Conservation (phyloP, 2,329 filamentous ascomycete species). For the Byssochlamys sp. region DNA sequence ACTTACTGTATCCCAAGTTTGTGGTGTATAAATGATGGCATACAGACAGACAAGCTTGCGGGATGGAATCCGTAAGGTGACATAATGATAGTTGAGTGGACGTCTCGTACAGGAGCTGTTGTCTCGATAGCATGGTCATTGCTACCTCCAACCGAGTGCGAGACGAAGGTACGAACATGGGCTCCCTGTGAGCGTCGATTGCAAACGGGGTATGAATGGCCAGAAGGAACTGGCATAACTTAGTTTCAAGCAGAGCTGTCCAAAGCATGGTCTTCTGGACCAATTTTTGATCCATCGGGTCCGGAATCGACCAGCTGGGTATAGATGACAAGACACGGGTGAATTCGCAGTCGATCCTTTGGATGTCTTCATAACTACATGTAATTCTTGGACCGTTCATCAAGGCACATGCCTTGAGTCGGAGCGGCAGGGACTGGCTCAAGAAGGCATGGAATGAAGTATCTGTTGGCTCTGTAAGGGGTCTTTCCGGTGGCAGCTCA, state of each 20-base stretch:
- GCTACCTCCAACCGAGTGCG: constrained; percentile 28
- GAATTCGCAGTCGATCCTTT: constrained; percentile 31
- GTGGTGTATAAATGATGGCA: constrained; percentile 27
- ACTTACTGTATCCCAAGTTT: constrained; percentile 16
- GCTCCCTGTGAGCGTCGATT: constrained; percentile 22
- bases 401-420: constrained; percentile 23
- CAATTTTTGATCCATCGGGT: constrained; percentile 11
- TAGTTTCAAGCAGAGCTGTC: constrained; percentile 25
- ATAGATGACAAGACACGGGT: constrained; percentile 24
- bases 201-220: constrained; percentile 32
- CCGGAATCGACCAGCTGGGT: constrained; percentile 19
- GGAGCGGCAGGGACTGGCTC: constrained; percentile 13
- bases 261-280: constrained; percentile 22
- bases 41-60: constrained; percentile 28
- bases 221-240: constrained; percentile 27
- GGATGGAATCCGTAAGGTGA: constrained; percentile 26
- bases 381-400: constrained; percentile 30
- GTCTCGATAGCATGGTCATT: constrained; percentile 27
- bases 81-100: constrained; percentile 25
- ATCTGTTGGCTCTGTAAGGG: constrained; percentile 27
- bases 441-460: constrained; percentile 20
- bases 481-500: constrained; percentile 20
- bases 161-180: constrained; percentile 26
- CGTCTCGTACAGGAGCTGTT: constrained; percentile 24
- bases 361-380: constrained; percentile 32